A percentile compares a stretch with the other conserved stretches of the same genome.
These are phyloP conservation scores for Achaetomiella virescens DNA, from an alignment of 495 filamentous ascomycete species.

Conservation along the genomic window DNA sequence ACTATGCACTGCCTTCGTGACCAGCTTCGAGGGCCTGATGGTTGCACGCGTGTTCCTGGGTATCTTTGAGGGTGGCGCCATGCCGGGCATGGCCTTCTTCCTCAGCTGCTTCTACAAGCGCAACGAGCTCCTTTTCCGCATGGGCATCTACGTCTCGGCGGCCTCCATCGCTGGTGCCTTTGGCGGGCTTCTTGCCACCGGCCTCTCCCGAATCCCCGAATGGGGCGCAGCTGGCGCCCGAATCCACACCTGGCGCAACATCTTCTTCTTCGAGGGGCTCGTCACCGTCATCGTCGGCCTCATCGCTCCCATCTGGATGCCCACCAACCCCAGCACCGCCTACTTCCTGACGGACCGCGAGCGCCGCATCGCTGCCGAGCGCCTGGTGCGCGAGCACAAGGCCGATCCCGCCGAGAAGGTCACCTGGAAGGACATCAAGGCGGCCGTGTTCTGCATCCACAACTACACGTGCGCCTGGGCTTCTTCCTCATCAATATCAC, in stretches of 20 bases:
- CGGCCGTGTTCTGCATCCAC: conserved; percentile 38
- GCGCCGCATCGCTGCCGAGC: conserved; percentile 38
- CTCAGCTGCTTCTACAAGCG: conserved; percentile 54
- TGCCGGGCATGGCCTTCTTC: conserved; percentile 53
- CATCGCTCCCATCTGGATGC: conserved; percentile 47
- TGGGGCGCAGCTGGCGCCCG: conserved; percentile 41
- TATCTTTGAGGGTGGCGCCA: conserved; percentile 50
- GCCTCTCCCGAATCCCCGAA: conserved; percentile 43
- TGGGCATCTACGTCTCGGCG: conserved; percentile 53
- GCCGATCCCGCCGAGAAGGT: conserved; percentile 32
- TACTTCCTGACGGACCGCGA: conserved; percentile 48
- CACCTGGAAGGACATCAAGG: conserved; percentile 32
- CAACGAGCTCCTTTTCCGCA: conserved; percentile 49
- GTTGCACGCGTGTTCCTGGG: conserved; percentile 38
- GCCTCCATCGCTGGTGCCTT: conserved; percentile 52
- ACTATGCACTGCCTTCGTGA: conserved; percentile 41
- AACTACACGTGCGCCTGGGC: conserved; percentile 43
- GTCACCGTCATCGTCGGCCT: conserved; percentile 48
- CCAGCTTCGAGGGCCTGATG: conserved; percentile 38
- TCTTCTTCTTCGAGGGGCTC: conserved; percentile 60
- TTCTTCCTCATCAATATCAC: conserved; percentile 51
- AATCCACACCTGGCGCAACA: conserved; percentile 57
- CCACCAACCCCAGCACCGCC: conserved; percentile 46
- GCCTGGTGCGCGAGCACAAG: conserved; percentile 36
- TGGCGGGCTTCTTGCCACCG: conserved; percentile 49